These are phyloP conservation scores for Erodium trifolium DNA, from an alignment of 441 rosid genomes.

Conservation along the genomic window DNA sequence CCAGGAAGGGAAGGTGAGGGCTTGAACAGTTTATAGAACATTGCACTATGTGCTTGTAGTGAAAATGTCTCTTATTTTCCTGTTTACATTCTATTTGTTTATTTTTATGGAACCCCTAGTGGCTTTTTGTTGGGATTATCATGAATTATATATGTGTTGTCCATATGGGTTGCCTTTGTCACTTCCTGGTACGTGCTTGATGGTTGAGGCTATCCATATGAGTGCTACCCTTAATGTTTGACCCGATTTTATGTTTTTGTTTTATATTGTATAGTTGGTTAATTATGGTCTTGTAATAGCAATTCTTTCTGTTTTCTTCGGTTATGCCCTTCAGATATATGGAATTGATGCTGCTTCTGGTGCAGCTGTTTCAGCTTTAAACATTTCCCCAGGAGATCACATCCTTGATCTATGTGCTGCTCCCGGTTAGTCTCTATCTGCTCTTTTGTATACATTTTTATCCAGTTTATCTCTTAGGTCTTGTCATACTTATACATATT, in stretches of 20 bases:
- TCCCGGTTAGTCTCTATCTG: slow-evolving; percentile 41
- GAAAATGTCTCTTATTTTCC: too few species aligned
- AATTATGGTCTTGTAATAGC: neutral
- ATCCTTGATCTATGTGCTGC: slow-evolving; percentile 92
- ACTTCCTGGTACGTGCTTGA: neutral
- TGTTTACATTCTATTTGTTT: neutral
- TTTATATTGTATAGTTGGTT: neutral
- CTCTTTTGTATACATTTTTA: neutral
- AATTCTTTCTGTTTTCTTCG: neutral
- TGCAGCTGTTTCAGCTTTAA: slow-evolving; percentile 68
- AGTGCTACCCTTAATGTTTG: neutral
- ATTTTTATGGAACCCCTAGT: neutral
- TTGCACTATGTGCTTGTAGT: too few species aligned
- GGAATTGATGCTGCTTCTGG: slow-evolving; percentile 94
- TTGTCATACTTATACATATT: neutral
- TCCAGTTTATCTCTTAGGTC: neutral
- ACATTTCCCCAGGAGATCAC: slow-evolving; percentile 63
- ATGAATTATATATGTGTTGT: neutral
- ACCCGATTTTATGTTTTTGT: neutral
- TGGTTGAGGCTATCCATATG: neutral
- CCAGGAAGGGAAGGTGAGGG: slow-evolving; percentile 50
- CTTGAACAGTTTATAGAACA: too few species aligned
- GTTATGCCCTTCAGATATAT: slow-evolving; percentile 42
- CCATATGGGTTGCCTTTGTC: neutral
- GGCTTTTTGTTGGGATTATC: neutral